Conservation (phyloP, 2,329 filamentous ascomycete genomes). For the Celoporthe dispersa region DNA sequence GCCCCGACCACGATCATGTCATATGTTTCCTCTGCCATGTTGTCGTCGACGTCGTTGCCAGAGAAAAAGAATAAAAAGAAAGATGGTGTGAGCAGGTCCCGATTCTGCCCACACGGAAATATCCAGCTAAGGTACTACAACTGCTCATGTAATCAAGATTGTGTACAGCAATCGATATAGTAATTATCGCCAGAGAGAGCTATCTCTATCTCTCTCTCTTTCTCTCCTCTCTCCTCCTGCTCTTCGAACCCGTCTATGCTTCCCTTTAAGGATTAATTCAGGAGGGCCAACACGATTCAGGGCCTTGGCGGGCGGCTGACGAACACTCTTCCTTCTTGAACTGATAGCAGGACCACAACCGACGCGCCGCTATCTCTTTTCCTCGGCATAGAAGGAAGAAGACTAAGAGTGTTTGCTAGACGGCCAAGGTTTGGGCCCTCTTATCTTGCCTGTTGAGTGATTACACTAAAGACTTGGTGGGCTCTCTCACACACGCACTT, state of each 20-base stretch:
- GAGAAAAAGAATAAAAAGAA: background rate
- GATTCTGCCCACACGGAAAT: background rate
- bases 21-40: conserved; percentile 20
- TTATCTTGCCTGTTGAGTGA: background rate
- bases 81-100: background rate
- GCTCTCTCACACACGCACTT: background rate
- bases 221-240: background rate
- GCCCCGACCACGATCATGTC: conserved; percentile 29
- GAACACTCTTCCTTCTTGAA: background rate
- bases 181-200: background rate
- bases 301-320: background rate
- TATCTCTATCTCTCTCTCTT: too few species aligned
- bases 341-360: background rate
- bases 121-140: background rate
- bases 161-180: background rate
- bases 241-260: background rate
- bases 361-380: background rate
- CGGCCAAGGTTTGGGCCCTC: background rate
- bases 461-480: background rate
- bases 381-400: background rate
- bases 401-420: background rate
- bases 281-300: background rate
- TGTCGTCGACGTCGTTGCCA: background rate
- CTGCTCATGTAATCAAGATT: background rate
- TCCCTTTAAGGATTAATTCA: background rate